Percentiles rank a stretch among this genome's conserved stretches.
These are phyloP conservation scores for Claviceps sorghi DNA, from an alignment of 2,329 filamentous ascomycete genomes.

Conservation along the genomic window DNA sequence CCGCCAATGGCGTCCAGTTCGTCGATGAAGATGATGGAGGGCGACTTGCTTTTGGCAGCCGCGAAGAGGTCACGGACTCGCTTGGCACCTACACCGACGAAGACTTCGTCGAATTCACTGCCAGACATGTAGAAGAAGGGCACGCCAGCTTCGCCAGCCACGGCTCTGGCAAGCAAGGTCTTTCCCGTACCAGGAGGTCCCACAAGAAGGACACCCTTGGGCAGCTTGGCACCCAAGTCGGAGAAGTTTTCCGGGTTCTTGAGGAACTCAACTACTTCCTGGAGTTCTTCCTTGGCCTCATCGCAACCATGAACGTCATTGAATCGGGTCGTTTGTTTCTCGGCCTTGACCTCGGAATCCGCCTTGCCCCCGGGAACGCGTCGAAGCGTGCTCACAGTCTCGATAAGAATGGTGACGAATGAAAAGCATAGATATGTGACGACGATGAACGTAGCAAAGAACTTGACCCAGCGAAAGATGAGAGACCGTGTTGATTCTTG, in stretches of 20 bases:
- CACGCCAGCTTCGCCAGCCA: slow-evolving; percentile 91
- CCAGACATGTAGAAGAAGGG: slow-evolving; percentile 99
- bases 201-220: slow-evolving; percentile 89
- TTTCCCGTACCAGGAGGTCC: slow-evolving; percentile 96
- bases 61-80: slow-evolving; percentile 86
- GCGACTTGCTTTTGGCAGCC: slow-evolving; percentile 70
- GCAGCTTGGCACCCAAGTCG: slow-evolving; percentile 85
- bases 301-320: slow-evolving; percentile 92
- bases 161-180: slow-evolving; percentile 84
- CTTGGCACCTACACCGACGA: slow-evolving; percentile 92
- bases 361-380: slow-evolving; percentile 55
- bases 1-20: slow-evolving; percentile 89
- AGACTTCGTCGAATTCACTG: slow-evolving; percentile 96
- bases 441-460: slow-evolving; percentile 63
- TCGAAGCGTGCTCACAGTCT: slow-evolving; percentile 64
- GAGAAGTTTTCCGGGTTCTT: slow-evolving; percentile 89
- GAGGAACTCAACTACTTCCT: slow-evolving; percentile 92
- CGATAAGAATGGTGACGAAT: slow-evolving; percentile 66
- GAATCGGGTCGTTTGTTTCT: slow-evolving; percentile 85
- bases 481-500: slow-evolving; percentile 70
- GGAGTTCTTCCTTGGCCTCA: slow-evolving; percentile 94
- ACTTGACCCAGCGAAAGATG: slow-evolving; percentile 86
- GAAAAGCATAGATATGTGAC: slow-evolving; percentile 68
- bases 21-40: slow-evolving; percentile 90
- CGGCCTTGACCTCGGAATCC: slow-evolving; percentile 76